Base-by-base conservation (phyloP, 441 rosid species). In the Manihot esculenta region DNA sequence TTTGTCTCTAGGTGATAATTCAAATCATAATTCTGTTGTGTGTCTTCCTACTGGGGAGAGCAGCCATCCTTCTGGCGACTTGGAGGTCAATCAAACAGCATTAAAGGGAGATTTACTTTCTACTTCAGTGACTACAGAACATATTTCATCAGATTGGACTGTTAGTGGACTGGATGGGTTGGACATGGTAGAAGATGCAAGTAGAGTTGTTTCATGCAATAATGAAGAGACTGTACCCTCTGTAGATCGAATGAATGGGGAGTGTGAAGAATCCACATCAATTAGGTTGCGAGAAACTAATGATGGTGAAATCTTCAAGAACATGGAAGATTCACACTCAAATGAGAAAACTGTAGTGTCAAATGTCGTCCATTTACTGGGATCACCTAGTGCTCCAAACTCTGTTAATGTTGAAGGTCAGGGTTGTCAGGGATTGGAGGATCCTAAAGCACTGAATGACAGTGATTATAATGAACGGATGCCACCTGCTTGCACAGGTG, bases 391-490 rank as follows among this genome's bases (percentile, higher is more conserved):
- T 79, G 74, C 72, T 65, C 76, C 78, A 60, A 80, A 69, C 17
- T 54, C 62, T 77, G 70, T 58, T 65, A 78, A 77, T 75, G 77
- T 69, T 77, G 90, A 84, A 78, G 75, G 70, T 66, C 88, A 78
- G 64, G 71, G 64, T 56, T 55, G 71, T 68, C 72, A 50, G 76
- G 85, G 81, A 57, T 68, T 66, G 60, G 74, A 70, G 65, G 76
- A 77, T 72, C 55, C 77, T 27, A 78, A 74, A 63, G 49, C 47
- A 35, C 68, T 35, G 51, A 68, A 77, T 26, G n/a, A 42, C 26
- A 17, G 74, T 30, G 68, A 38, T 57, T 56, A 75, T 60, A 69
- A 68, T 54, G 82, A 78, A 73, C 81, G 75, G 42, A 67, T 49
- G 45, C 47, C 66, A 12, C 74, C 77, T 64, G 63, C 47, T 58